Evolutionary conservation across 352 stramenopile species (phyloP), one percentile per base, ranked within the genome.

Genomic region (Globisporangium paroecandrum): DNA sequence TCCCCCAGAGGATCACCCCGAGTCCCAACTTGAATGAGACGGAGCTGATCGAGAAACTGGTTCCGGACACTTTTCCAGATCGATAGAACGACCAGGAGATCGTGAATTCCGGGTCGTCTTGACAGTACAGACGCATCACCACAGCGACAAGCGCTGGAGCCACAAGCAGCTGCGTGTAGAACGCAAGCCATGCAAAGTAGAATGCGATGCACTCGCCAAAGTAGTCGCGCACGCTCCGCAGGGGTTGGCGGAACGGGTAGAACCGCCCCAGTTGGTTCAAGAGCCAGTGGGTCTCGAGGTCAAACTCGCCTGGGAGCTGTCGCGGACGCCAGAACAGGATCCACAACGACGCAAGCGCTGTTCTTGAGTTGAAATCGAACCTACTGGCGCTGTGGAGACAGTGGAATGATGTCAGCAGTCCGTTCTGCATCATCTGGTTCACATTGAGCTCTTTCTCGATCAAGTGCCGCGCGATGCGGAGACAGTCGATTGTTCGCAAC

Each of bases 161-260:
- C 0, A 83, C n/a, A 15, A 97, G 73, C 69, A 87, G 83, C 64
- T 88, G 81, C 1, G 76, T 89, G 76, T 96, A 97, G 46, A 89
- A 88, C 3, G 77, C 76, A 25, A 96, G 65, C 82, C 89, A 97
- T 18, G 91, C 91, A 76, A 97, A 97, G 81, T 97, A 97, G 58
- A 97, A 97, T 24, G 83, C 91, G 32, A 96, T 78, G 25, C 74
- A 66, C 62, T 97, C 89, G 27, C 91, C 91, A 77, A 96, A 97
- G 70, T 97, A 98, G 62, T 94, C 77, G 10, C 82, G 76, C 2
- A 98, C 77, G 41, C 73, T 53, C 59, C 90, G 82, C 1, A 97
- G 71, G 2, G 90, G 90, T 69, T 97, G 90, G 0, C 76, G 79
- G 49, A 94, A 87, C 10, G 82, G 80, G 18, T 72, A 71, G 4